A percentile compares a stretch with the other conserved stretches of the same genome.
phyloP scores from a whole-genome alignment of 148 eudicot species.

The Nyssa sinensis region DNA sequence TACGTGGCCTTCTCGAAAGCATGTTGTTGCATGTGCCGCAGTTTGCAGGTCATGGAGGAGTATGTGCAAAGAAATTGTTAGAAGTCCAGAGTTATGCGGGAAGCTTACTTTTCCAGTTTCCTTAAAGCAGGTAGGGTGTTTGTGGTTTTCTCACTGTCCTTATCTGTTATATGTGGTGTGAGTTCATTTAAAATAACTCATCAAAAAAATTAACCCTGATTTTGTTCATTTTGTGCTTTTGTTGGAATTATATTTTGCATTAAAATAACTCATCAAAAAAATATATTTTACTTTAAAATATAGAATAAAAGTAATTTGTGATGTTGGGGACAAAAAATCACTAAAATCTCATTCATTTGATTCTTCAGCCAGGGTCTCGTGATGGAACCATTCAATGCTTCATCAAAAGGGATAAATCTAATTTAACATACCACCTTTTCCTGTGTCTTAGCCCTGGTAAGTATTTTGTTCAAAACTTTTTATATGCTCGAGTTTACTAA shows the following conservation, averaged over 20 bases:
- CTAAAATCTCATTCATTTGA: constrained; percentile 1
- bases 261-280: background rate
- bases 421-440: constrained; percentile 54
- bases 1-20: constrained; percentile 56
- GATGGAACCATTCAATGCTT: constrained; percentile 60
- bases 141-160: background rate
- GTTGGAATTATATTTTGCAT: background rate
- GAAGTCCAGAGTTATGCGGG: constrained; percentile 46
- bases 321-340: background rate
- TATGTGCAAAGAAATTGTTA: constrained; percentile 63
- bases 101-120: constrained; percentile 65
- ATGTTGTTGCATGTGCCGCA: constrained; percentile 60
- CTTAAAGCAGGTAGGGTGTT: constrained; percentile 44
- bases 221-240: background rate
- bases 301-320: background rate
- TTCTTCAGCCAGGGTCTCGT: constrained; percentile 54
- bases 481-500: background rate
- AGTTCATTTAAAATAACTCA: background rate
- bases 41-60: constrained; percentile 65
- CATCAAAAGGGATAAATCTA: constrained; percentile 59
- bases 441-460: constrained; percentile 59
- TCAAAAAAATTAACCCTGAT: background rate
- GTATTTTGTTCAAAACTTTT: constrained; percentile 11
- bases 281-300: too few species aligned
- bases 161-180: background rate